Evolutionary conservation across 2,329 filamentous ascomycete species (phyloP), one percentile per base, ranked within the genome.

Genomic region (Orbilia ellipsospora): DNA sequence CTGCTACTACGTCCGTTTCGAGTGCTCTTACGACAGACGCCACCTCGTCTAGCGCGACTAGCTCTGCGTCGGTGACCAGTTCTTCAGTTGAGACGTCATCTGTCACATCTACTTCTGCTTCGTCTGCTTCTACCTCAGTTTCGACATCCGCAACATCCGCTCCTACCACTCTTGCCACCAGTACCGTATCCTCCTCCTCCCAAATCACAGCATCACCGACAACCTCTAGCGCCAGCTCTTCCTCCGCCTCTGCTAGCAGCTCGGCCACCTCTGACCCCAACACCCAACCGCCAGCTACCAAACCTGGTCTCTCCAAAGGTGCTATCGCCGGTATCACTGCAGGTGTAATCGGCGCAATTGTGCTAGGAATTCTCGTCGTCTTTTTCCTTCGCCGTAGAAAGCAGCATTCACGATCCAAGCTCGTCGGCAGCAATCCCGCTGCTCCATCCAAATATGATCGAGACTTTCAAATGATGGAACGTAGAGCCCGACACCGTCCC

Each of bases 401-500:
- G 54, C 72, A 69, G 20, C 36, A 40, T 6, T 57, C 52, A 44
- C 50, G 64, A 18, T 54, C 52, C 7, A 68, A 66, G 15, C 64
- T 75, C 23, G 48, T 69, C 18, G 66, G 66, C 12, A 60, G 61
- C 13, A 61, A 28, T 18, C 40, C 59, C 6, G 45, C 57, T 23
- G 52, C 60, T 26, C 72, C 72, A 7, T 69, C 64, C n/a, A 75
- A 75, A 52, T 75, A 75, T 48, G 72, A 75, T 40, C 59, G 64
- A 10, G 72, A 75, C 45, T 75, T 75, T 40, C 72, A 75, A 48
- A 75, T 75, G 72, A 75, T 75, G 72, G 72, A 75, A 42, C 65
- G 72, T 7, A 59, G 72, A 36, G 72, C 72, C 8, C 59, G 64
- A 55, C 64, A 69, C 55, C 72, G 69, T 3, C 69, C 63, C 2